Base-by-base conservation (phyloP, 164 flowering plant species). In the Magnolia sinica region DNA sequence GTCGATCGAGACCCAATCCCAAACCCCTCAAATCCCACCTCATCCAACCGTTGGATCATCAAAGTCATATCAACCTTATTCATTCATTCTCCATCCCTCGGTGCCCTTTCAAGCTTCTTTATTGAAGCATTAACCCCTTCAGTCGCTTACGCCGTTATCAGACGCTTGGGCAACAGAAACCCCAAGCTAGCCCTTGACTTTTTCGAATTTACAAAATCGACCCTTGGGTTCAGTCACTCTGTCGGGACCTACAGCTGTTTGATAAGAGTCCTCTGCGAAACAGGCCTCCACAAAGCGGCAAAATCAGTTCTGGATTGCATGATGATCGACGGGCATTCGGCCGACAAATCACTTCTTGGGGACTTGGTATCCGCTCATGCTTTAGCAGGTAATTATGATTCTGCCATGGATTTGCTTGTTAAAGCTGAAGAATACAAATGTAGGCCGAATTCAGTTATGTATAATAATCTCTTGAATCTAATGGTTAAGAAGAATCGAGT, bases 291-390 rank as follows among this genome's bases (percentile, higher is more conserved):
- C 64, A 91, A 87, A 73, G 81, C 78, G 4, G 98, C 91, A 7
- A 73, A 79, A 61, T 19, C 68, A 64, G 87, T 90, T 13, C 76
- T 85, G 72, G 89, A 83, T 72, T 83, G 74, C 73, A 89, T 91
- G 91, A 85, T 83, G 81, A 78, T 64, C 74, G 91, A 93, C 73
- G 91, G 93, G 73, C 81, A 83, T 80, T 74, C 73, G 45, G 87
- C 88, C 0, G 86, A 86, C 80, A 71, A 72, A 72, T 79, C 86
- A 0, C 37, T 82, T 70, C 70, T 89, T 6, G 85, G 73, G 19
- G 79, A 81, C 63, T 79, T 92, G 86, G 84, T 90, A 0, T 78
- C 77, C 5, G 85, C 89, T 0, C 86, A 80, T 69, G 88, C 79
- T 0, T 71, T 80, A 72, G 83, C 78, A 0, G 90, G 91, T 2